Conservation (phyloP, 139 green algal species). For the Micractinium sp. region DNA sequence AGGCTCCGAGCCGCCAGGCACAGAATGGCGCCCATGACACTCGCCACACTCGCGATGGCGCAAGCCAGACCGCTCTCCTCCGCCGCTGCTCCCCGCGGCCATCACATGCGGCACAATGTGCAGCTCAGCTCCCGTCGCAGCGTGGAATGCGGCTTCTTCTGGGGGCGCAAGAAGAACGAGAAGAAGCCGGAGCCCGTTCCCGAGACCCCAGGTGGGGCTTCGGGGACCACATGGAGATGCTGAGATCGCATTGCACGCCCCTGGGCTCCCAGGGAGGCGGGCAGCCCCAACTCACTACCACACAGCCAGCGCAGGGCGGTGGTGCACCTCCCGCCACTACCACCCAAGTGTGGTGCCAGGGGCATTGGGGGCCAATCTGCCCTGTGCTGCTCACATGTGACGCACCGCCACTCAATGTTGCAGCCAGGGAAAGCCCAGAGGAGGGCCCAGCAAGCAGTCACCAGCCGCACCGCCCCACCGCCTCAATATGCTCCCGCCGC, state of each 20-base stretch:
- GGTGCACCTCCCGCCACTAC: neutral
- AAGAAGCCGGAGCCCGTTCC: slow-evolving; percentile 5
- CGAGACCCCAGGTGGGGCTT: neutral
- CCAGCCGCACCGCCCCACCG: neutral
- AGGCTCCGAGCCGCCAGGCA: neutral
- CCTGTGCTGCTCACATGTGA: too few relatives aligned
- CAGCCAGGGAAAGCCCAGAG: neutral
- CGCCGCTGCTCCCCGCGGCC: neutral
- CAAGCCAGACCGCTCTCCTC: neutral
- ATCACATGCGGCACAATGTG: neutral
- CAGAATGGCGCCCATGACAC: neutral
- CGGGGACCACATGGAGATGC: neutral
- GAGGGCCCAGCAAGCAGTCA: neutral
- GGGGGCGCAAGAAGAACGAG: slow-evolving; percentile 29
- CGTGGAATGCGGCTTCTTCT: slow-evolving; percentile 8
- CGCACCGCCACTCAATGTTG: too few relatives aligned
- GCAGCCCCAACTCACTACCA: neutral
- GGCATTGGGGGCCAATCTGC: too few relatives aligned
- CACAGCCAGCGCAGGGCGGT: neutral
- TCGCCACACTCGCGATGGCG: neutral
- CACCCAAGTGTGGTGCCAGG: neutral
- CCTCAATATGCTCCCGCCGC: too few relatives aligned
- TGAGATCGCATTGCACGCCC: neutral
- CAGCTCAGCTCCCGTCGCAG: neutral
- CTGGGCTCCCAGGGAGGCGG: neutral